These are phyloP conservation scores for Elymus sibiricus DNA, from an alignment of 176 grass and related monocot species.

Conservation along the genomic window DNA sequence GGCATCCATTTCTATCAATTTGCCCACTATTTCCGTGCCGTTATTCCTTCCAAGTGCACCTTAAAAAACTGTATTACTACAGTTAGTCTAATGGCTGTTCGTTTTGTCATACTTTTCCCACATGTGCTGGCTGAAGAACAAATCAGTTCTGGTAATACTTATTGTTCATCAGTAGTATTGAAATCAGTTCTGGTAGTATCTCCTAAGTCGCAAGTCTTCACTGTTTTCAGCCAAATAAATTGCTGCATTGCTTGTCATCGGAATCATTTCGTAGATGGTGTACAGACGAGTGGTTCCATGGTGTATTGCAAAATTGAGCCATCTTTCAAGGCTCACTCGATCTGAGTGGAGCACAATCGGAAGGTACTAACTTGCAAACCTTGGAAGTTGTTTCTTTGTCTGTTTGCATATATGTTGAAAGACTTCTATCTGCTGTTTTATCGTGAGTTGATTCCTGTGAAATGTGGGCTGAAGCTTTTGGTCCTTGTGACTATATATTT, in stretches of 20 bases:
- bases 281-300: slow-evolving; percentile 75
- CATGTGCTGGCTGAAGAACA: slow-evolving; percentile 34
- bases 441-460: not conserved
- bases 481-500: no score
- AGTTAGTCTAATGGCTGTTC: not conserved
- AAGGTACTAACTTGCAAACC: slow-evolving; percentile 34
- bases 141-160: slow-evolving; percentile 28
- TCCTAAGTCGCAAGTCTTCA: slow-evolving; percentile 18
- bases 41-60: slow-evolving; percentile 10
- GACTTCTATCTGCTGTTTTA: slow-evolving; percentile 21
- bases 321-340: slow-evolving; percentile 50
- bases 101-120: not conserved
- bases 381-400: slow-evolving; percentile 12
- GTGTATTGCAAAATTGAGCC: slow-evolving; percentile 60
- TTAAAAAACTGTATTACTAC: slow-evolving; percentile 22
- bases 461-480: not conserved
- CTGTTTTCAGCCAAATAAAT: slow-evolving; percentile 36
- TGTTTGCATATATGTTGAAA: not conserved
- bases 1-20: slow-evolving; percentile 8
- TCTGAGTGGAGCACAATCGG: slow-evolving; percentile 60
- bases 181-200: no score
- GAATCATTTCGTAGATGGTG: slow-evolving; percentile 62
- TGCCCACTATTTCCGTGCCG: not conserved
- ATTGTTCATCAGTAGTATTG: no score
- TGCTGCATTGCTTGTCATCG: slow-evolving; percentile 50